phyloP scores from a whole-genome alignment of 176 grass and related monocot species.

The Bolboschoenus planiculmis region DNA sequence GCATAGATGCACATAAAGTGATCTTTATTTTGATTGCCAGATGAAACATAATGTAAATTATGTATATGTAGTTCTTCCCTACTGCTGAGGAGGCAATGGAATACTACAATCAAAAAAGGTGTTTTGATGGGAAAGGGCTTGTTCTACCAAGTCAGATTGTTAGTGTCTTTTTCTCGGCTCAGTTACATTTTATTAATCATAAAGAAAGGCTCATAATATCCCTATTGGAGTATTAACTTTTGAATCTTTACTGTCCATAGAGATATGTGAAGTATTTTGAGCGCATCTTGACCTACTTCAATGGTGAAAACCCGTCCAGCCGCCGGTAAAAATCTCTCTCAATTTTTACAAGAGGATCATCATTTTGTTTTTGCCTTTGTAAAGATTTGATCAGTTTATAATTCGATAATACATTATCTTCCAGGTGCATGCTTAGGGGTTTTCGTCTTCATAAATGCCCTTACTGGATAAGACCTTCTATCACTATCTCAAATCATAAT shows the following conservation, averaged over 20 bases:
- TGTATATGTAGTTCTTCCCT: slow-evolving; percentile 75
- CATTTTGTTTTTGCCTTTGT: slow-evolving; percentile 8
- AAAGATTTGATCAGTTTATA: slow-evolving; percentile 15
- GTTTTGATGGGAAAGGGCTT: slow-evolving; percentile 93
- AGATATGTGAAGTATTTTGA: slow-evolving; percentile 99
- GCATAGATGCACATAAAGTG: background rate
- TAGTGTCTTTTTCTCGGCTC: slow-evolving; percentile 38
- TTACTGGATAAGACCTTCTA: slow-evolving; percentile 92
- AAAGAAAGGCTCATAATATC: background rate
- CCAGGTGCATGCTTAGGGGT: slow-evolving; percentile 96
- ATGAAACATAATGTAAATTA: slow-evolving; percentile 1
- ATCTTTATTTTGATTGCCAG: background rate
- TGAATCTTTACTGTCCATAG: slow-evolving; percentile 38
- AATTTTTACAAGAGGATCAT: slow-evolving; percentile 14
- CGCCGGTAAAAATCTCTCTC: slow-evolving; percentile 48
- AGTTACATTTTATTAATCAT: background rate
- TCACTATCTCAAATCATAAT: slow-evolving; percentile 84
- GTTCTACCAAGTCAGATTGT: slow-evolving; percentile 99
- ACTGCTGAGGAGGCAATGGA: slow-evolving; percentile 95
- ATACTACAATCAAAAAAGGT: slow-evolving; percentile 99
- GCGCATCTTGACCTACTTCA: slow-evolving; percentile 73
- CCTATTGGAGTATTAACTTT: background rate
- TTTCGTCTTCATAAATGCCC: slow-evolving; percentile 99
- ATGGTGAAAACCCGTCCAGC: slow-evolving; percentile 88
- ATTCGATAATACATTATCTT: slow-evolving; percentile 28